These are phyloP conservation scores for Linnemannia elongata DNA, from an alignment of 192 early-diverging fungal species.

Conservation along the genomic window DNA sequence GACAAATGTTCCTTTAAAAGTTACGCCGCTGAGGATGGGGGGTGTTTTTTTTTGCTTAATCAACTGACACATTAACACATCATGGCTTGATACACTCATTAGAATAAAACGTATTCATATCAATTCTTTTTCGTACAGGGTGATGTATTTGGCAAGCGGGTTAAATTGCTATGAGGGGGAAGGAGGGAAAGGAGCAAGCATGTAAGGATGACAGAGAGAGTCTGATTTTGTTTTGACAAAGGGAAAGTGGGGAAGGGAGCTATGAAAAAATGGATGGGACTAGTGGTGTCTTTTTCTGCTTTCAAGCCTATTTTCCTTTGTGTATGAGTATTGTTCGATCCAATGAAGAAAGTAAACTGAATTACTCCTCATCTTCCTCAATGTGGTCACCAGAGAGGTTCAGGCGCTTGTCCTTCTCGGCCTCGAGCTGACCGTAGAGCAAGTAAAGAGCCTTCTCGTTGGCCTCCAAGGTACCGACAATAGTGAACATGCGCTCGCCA, in stretches of 20 bases:
- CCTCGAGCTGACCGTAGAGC: constrained; percentile 91
- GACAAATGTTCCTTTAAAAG: constrained; percentile 77
- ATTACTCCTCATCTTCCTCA: constrained; percentile 50
- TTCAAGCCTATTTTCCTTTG: not conserved
- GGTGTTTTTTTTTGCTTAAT: not conserved
- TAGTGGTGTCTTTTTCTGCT: not conserved
- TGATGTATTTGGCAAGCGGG: constrained; percentile 7
- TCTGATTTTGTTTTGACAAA: constrained; percentile 28
- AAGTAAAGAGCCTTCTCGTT: constrained; percentile 94
- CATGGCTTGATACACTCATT: not conserved
- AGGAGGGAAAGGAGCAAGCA: not conserved
- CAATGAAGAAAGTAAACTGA: constrained; percentile 8
- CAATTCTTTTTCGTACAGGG: not conserved
- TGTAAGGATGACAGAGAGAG: constrained; percentile 20
- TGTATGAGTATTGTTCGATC: not conserved
- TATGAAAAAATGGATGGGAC: not conserved
- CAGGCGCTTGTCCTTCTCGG: constrained; percentile 87
- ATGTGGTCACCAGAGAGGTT: constrained; percentile 54
- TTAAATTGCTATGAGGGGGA: not conserved
- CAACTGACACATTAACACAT: not conserved
- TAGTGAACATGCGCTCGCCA: constrained; percentile 92
- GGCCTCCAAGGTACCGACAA: constrained; percentile 87
- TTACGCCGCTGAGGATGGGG: no score
- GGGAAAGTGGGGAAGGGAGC: not conserved
- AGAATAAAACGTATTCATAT: not conserved